Base-by-base conservation (phyloP, 2,329 filamentous ascomycete species). In the Cytospora paraplurivora region DNA sequence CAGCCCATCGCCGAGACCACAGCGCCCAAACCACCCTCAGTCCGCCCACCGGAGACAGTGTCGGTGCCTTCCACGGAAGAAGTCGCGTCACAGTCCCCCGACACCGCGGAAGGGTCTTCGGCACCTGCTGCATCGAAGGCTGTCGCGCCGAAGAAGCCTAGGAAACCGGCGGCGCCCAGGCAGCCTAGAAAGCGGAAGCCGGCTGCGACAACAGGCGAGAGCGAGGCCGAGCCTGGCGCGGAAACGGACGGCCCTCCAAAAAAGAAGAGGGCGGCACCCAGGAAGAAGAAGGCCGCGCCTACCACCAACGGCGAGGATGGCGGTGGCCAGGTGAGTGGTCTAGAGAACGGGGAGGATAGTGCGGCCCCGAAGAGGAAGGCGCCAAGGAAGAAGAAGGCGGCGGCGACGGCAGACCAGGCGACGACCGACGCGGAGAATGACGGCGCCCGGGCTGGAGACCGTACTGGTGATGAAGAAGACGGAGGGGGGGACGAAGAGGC, bases 401-500 rank as follows among this genome's bases (percentile, higher is more conserved):
- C 27, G n/a, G n/a, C n/a, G n/a, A n/a, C 56, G n/a, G 38, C 57
- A 38, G 60, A 44, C 3, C 51, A 44, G 27, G 21, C 44, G 7
- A 34, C 21, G 8, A 49, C 34, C 38, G 33, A 53, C 33, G 52
- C 59, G 32, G 60, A 47, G 32, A 41, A 44, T n/a, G 37, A 52
- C 13, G 37, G 13, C 54, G 52, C 21, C 34, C 44, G 41, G 33
- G 52, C 59, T 32, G 19, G 37, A 61, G 19, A 41, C 67, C 64
- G 64, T 64, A 59, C 69, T 65, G 63, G 69, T 62, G 37, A 72
- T 2, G 68, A 66, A 50, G 71, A 68, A 68, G 47, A 62, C 59
- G 21, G 62, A 59, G 55, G 44, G n/a, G 55, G 44, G n/a, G 54
- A 34, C 11, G 54, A 51, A 41, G 47, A 60, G 47, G 54, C 70